phyloP scores from a whole-genome alignment of 129 eudicot species.

The Kitagawia praeruptora region DNA sequence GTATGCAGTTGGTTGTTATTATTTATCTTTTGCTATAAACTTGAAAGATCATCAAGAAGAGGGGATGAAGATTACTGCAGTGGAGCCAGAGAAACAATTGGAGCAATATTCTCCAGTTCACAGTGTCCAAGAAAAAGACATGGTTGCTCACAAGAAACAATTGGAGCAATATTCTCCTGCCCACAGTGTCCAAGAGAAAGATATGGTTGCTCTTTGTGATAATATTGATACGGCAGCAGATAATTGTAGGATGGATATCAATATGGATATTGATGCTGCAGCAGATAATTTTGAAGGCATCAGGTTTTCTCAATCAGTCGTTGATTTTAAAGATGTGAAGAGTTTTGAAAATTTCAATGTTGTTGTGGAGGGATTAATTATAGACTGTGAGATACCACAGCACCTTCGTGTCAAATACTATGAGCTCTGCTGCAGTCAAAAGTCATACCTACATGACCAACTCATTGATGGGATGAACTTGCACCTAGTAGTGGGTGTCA shows the following conservation, averaged over 20 bases:
- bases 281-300: constrained; percentile 33
- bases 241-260: constrained; percentile 20
- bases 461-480: constrained; percentile 48
- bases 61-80: not conserved
- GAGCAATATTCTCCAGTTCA: not conserved
- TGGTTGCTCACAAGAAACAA: constrained; percentile 13
- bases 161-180: not conserved
- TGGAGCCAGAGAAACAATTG: constrained; percentile 11
- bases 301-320: constrained; percentile 38
- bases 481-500: constrained; percentile 47
- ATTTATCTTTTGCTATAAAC: not conserved
- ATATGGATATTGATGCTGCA: constrained; percentile 16
- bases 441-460: constrained; percentile 45
- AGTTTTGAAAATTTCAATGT: constrained; percentile 40
- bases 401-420: constrained; percentile 48
- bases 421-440: constrained; percentile 57
- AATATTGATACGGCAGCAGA: constrained; percentile 15
- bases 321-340: constrained; percentile 37
- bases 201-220: constrained; percentile 2
- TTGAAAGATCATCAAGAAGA: constrained; percentile 12
- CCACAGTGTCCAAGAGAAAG: constrained; percentile 12
- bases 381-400: constrained; percentile 52
- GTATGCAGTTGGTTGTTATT: not conserved
- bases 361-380: constrained; percentile 45
- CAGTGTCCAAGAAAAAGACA: constrained; percentile 13